Conservation (phyloP, 2,329 filamentous ascomycete genomes). For the Fusarium nygamai region DNA sequence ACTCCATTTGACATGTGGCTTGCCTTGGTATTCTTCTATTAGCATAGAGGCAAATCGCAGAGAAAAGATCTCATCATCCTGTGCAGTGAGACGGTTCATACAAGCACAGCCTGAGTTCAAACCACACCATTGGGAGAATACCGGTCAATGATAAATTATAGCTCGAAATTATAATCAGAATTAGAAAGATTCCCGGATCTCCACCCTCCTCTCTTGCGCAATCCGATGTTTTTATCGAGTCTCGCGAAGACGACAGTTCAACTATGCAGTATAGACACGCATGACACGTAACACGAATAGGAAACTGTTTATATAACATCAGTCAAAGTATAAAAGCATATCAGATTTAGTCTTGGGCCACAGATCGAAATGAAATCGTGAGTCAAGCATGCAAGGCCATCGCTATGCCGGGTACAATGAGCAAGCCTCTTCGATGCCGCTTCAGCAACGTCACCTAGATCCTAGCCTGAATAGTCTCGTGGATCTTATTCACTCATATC, state of each 20-base stretch:
- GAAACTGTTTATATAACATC: neutral
- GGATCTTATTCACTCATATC: neutral
- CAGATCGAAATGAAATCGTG: neutral
- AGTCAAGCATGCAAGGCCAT: neutral
- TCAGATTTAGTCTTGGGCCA: too few relatives aligned
- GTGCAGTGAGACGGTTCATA: neutral
- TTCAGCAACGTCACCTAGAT: neutral
- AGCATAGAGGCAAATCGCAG: neutral
- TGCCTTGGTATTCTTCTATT: neutral
- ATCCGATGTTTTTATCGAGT: neutral
- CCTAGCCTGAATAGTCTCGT: neutral
- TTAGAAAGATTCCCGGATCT: too few relatives aligned
- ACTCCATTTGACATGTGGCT: neutral
- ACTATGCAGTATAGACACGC: neutral
- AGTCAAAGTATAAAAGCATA: rapidly evolving
- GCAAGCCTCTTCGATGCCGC: too few relatives aligned
- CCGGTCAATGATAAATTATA: neutral
- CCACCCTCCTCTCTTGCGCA: neutral
- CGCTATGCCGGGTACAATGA: neutral
- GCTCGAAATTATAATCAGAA: neutral
- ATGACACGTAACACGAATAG: too few relatives aligned
- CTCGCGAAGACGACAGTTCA: neutral
- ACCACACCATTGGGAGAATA: neutral
- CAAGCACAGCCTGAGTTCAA: neutral
- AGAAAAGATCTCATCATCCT: neutral